Evolutionary conservation across 148 eudicot genomes (phyloP).

Genomic region (Camellia japonica): DNA sequence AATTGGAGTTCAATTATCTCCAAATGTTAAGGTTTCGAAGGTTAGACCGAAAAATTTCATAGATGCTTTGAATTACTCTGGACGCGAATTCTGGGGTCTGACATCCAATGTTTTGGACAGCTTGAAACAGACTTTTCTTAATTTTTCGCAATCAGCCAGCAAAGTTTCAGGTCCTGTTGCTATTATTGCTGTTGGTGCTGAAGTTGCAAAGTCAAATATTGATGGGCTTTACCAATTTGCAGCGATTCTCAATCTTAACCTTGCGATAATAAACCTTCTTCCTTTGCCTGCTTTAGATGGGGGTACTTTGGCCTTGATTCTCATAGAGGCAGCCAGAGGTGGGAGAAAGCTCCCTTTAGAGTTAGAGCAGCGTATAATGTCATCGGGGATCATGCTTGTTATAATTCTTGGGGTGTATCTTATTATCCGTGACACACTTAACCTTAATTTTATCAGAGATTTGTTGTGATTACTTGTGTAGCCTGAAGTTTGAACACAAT

Average conservation of each 20-base stretch:
- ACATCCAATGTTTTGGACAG: slow-evolving; percentile 72
- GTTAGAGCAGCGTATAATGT: slow-evolving; percentile 86
- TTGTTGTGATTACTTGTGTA: slow-evolving; percentile 43
- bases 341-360: slow-evolving; percentile 92
- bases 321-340: slow-evolving; percentile 87
- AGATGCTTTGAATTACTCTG: slow-evolving; percentile 60
- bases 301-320: slow-evolving; percentile 86
- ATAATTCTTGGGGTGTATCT: slow-evolving; percentile 73
- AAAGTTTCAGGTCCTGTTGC: slow-evolving; percentile 97
- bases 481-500: background rate
- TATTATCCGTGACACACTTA: slow-evolving; percentile 79
- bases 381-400: slow-evolving; percentile 82
- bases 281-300: slow-evolving; percentile 98
- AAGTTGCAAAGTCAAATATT: slow-evolving; percentile 82
- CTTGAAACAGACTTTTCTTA: slow-evolving; percentile 80
- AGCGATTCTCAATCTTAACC: slow-evolving; percentile 80
- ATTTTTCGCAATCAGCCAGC: slow-evolving; percentile 79
- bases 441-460: slow-evolving; percentile 80
- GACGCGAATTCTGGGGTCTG: slow-evolving; percentile 80
- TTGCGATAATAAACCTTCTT: slow-evolving; percentile 90
- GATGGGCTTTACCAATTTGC: slow-evolving; percentile 94
- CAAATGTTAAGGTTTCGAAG: slow-evolving; percentile 60
- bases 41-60: slow-evolving; percentile 49
- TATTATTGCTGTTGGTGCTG: slow-evolving; percentile 96
- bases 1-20: slow-evolving; percentile 90